Evolutionary conservation across 208 protist species (phyloP).

Genomic region (Lotmaria passim): DNA sequence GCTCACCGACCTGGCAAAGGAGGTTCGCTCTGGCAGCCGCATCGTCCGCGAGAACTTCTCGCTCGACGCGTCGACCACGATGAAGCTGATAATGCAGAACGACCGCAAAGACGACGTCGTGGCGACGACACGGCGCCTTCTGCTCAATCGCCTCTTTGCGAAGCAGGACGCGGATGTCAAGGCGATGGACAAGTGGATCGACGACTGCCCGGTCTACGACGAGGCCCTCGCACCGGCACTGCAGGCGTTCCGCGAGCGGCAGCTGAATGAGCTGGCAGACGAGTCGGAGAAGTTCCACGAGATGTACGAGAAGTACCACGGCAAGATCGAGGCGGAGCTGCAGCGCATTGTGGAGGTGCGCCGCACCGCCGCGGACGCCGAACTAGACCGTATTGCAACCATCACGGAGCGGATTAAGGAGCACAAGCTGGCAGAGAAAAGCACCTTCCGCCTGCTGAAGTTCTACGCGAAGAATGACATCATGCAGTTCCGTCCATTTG

Average conservation of each 20-base stretch:
- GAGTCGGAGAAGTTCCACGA: constrained; percentile 60
- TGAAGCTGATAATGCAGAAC: constrained; percentile 91
- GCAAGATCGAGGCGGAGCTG: constrained; percentile 62
- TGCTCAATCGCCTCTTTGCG: constrained; percentile 83
- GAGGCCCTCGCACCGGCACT: constrained; percentile 55
- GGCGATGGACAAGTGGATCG: constrained; percentile 71
- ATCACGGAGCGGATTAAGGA: constrained; percentile 59
- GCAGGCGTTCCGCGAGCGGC: constrained; percentile 75
- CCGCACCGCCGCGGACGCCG: constrained; percentile 39
- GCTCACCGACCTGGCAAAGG: constrained; percentile 61
- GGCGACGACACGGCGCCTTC: constrained; percentile 44
- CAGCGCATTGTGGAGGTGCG: constrained; percentile 70
- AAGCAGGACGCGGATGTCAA: constrained; percentile 57
- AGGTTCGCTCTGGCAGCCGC: constrained; percentile 82
- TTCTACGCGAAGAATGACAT: constrained; percentile 90
- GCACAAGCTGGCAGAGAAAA: constrained; percentile 78
- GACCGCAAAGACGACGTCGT: constrained; percentile 77
- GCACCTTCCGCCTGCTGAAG: constrained; percentile 78
- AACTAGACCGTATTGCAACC: constrained; percentile 59
- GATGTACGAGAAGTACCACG: constrained; percentile 50
- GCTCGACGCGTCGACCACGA: constrained; percentile 34
- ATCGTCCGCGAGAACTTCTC: constrained; percentile 74
- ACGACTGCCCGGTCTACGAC: constrained; percentile 82
- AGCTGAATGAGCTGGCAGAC: constrained; percentile 64
- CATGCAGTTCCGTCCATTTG: constrained; percentile 77